Evolutionary conservation across 202 grass and related monocot species (phyloP), one percentile per base, ranked within the genome.

Genomic region (Digitaria exilis): DNA sequence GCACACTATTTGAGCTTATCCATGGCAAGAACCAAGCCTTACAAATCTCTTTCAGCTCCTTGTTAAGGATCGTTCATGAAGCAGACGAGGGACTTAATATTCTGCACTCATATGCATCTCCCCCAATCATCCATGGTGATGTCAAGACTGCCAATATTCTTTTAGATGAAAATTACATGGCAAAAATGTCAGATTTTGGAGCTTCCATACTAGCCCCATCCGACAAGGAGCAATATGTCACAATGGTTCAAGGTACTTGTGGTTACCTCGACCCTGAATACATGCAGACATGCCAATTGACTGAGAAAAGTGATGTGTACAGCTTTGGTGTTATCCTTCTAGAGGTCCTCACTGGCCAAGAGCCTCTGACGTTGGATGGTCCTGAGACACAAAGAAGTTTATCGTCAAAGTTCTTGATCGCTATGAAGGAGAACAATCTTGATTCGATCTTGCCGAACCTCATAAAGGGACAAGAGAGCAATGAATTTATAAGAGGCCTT

Each of bases 181-280:
- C 86, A 0, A 94, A 94, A 80, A 80, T 94, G 9, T 91, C 91
- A 1, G 92, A 94, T 51, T 94, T 94, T 11, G 92, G 92, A 50
- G 88, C 89, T 5, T 94, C 92, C 2, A 17, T 69, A 30, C 15
- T 91, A 21, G 92, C 82, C 9, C 89, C 86, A 26, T 18, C 68
- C 0, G 76, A 91, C 10, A 26, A 86, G 37, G 86, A 67, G 6
- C 80, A 90, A 19, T 88, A 87, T 61, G 73, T 83, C 50, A 91
- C 89, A 41, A 43, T 87, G 41, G 89, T 94, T 44, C 86, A 88
- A 73, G 86, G 89, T 17, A 94, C 92, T 0, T 90, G 73, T 0
- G 92, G 89, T 2, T 94, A 94, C 45, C 79, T 94, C 0, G 86
- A 91, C 29, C 89, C 92, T 3, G 83, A 91, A 26, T 91, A 91